Base-by-base conservation (phyloP, 768 basidiomycete species). In the Paxillus involutus region DNA sequence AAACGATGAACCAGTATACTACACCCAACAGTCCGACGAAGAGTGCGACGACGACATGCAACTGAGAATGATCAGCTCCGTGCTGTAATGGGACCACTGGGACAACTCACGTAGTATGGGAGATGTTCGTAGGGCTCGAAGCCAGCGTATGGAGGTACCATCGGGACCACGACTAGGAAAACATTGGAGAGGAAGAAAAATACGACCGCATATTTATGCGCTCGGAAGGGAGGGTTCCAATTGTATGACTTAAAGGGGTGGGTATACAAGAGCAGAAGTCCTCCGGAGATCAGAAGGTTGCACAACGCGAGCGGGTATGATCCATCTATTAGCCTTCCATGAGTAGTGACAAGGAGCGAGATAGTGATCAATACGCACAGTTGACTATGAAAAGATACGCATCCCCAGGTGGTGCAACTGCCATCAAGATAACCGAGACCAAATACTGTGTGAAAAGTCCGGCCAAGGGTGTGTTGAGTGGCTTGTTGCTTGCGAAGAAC, bases 371-470 rank as follows among this genome's bases (percentile, higher is more conserved):
- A 16, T 19, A 66, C 85, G 56, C 48, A 86, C 88, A 64, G 61
- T 81, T 86, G 52, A 88, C 75, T 60, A 84, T 76, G 68, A 91
- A 89, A 29, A 83, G 75, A 62, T 88, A 91, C 0, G 86, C 86
- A 59, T 91, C 89, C 3, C 90, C 88, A 0, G 86, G 78, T 0
- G 89, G 89, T 0, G 84, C 75, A 1, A 75, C 74, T 6, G 82
- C 60, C 44, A 86, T 72, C 51, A 87, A 73, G 11, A 77, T 58
- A 19, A 80, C 76, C 0, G 85, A 87, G 13, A 88, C 61, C 6
- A 81, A 19, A 67, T 83, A 91, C 59, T 89, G 86, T 0, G 77
- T 71, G 44, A 83, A 77, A 4, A 91, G 72, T 0, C 86, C 88
- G 0, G 81, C 73, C 1, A 86, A 65, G 0, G 90, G 90, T 0